Percentiles rank a stretch among this genome's conserved stretches.
These are phyloP conservation scores for Apiotrichum siamense DNA, from an alignment of 1,284 basidiomycete genomes.

Conservation along the genomic window DNA sequence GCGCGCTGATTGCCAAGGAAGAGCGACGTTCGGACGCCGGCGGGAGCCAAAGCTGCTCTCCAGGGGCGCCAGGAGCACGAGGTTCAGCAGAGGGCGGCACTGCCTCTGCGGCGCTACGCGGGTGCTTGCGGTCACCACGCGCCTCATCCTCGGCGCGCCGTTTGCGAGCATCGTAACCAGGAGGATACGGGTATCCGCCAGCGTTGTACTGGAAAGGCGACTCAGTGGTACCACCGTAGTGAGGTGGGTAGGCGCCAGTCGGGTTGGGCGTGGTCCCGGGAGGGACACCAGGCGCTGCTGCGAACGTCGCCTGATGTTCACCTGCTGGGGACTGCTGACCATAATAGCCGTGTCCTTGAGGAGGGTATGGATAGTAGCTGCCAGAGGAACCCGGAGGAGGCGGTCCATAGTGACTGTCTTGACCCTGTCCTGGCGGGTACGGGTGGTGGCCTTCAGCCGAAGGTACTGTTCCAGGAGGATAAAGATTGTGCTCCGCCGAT, in stretches of 20 bases:
- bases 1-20: conserved; percentile 39
- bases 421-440: conserved; percentile 15
- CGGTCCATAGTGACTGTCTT: conserved; percentile 22
- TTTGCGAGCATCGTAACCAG: conserved; percentile 32
- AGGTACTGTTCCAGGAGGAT: conserved; percentile 19
- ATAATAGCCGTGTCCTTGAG: conserved; percentile 22
- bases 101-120: conserved; percentile 6
- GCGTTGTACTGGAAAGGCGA: conserved; percentile 45
- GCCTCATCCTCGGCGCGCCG: conserved; percentile 31
- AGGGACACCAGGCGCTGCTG: conserved; percentile 1
- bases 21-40: conserved; percentile 37
- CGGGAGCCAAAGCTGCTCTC: conserved; percentile 38
- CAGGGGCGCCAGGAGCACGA: conserved; percentile 7
- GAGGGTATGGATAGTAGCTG: conserved; percentile 24
- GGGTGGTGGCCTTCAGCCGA: conserved; percentile 20
- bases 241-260: conserved; percentile 11
- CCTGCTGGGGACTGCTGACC: conserved; percentile 18
- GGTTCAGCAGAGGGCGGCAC: conserved; percentile 6
- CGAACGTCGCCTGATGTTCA: conserved; percentile 10
- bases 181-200: conserved; percentile 18
- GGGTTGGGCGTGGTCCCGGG: conserved; percentile 5
- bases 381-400: conserved; percentile 28
- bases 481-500: conserved; percentile 25
- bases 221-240: conserved; percentile 21
- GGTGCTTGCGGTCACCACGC: conserved; percentile 20